These are phyloP conservation scores for Thalassiosira ordinaria DNA, from an alignment of 352 stramenopile genomes.

Conservation along the genomic window DNA sequence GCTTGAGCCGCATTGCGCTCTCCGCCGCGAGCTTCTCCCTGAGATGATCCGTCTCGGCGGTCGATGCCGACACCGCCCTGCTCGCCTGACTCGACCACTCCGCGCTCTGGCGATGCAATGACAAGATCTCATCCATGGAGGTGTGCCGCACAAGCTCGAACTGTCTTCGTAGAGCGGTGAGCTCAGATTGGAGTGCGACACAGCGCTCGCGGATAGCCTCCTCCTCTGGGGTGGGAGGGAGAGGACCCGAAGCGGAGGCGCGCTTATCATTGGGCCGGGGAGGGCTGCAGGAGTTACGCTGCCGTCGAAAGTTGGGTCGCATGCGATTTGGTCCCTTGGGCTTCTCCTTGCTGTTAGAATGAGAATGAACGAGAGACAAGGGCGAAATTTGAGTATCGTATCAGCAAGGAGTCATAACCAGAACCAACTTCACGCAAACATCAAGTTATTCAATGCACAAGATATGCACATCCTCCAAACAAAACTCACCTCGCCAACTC, in stretches of 20 bases:
- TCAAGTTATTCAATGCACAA: no score
- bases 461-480: no score
- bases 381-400: no score
- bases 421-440: no score
- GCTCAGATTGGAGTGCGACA: not conserved
- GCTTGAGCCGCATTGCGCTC: constrained; percentile 69
- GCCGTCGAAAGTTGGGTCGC: constrained; percentile 29
- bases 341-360: constrained; percentile 49
- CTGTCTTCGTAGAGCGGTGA: constrained; percentile 31
- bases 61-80: constrained; percentile 42
- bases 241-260: no score
- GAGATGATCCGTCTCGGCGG: constrained; percentile 61
- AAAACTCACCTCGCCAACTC: constrained; percentile 32
- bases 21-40: constrained; percentile 75
- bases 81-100: constrained; percentile 54
- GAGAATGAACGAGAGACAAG: no score
- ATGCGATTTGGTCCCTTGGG: constrained; percentile 39
- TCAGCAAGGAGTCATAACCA: no score
- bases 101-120: constrained; percentile 38
- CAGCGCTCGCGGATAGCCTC: not conserved
- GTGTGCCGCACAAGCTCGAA: constrained; percentile 62
- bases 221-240: not conserved
- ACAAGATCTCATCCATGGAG: constrained; percentile 53
- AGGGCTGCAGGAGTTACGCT: constrained; percentile 8
- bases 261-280: no score